These are phyloP conservation scores for Metarhizium sp. DNA, from an alignment of 2,329 filamentous ascomycete species.

Conservation along the genomic window DNA sequence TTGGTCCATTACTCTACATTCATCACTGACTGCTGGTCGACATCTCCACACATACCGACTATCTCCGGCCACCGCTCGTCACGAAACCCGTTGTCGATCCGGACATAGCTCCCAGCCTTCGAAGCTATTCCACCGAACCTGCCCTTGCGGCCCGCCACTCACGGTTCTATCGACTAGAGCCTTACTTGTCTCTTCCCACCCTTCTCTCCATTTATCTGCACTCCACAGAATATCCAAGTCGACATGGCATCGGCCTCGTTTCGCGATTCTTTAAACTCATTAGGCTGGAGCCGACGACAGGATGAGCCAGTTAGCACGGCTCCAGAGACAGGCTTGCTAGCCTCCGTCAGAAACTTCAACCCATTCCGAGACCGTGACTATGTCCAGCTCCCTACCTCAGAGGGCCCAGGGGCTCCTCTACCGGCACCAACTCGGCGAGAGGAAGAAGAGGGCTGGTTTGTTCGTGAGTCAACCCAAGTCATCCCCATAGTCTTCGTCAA, in stretches of 20 bases:
- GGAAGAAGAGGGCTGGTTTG: conserved; percentile 93
- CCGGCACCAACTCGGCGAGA: conserved; percentile 78
- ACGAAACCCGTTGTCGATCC: conserved; percentile 4
- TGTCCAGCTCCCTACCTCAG: conserved; percentile 80
- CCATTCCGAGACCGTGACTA: conserved; percentile 82
- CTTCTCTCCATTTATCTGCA: not conserved
- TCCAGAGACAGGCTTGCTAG: conserved; percentile 64
- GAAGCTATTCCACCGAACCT: not conserved
- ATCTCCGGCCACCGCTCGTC: not conserved
- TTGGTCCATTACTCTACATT: not conserved
- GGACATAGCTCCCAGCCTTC: conserved; percentile 1
- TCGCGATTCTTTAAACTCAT: conserved; percentile 85
- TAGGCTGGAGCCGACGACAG: conserved; percentile 88
- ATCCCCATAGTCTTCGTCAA: not conserved
- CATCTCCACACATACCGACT: conserved; percentile 1
- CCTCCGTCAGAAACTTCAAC: conserved; percentile 75
- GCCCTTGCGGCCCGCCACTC: conserved; percentile 1
- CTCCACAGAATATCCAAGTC: not conserved
- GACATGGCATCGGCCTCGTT: conserved; percentile 81
- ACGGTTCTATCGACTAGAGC: conserved; percentile 2
- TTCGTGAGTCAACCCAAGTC: conserved; percentile 56
- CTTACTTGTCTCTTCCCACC: conserved; percentile 1
- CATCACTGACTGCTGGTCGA: not conserved
- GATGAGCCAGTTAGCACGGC: conserved; percentile 66
- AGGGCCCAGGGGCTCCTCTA: conserved; percentile 72